phyloP scores from a whole-genome alignment of 352 stramenopile genomes.

The Phytophthora citricola region DNA sequence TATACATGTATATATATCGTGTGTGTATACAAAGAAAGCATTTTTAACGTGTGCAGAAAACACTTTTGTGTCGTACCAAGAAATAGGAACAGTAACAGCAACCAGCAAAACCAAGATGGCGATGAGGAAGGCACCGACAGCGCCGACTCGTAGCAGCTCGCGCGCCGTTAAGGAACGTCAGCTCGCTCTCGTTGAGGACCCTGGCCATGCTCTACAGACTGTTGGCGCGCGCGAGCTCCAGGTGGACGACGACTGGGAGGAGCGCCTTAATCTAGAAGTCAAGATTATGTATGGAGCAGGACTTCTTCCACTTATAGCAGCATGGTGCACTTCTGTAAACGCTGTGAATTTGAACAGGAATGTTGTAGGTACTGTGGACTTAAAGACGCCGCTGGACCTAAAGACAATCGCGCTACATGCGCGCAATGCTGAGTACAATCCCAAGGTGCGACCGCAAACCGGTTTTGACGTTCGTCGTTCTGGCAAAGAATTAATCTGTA shows the following conservation, averaged over 20 bases:
- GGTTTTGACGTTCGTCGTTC: background rate
- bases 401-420: conserved; percentile 97
- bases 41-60: too few species aligned
- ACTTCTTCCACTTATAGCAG: too few species aligned
- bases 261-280: conserved; percentile 79
- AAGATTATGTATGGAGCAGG: conserved; percentile 72
- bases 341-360: conserved; percentile 70
- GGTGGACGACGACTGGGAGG: conserved; percentile 82
- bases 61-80: too few species aligned
- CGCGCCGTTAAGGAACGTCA: conserved; percentile 78
- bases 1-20: too few species aligned
- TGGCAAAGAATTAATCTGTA: too few species aligned
- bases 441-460: conserved; percentile 73
- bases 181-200: conserved; percentile 65
- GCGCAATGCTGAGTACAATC: conserved; percentile 99
- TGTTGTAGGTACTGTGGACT: conserved; percentile 95
- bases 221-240: conserved; percentile 65
- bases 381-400: conserved; percentile 95
- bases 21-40: too few species aligned
- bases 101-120: conserved; percentile 4
- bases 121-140: conserved; percentile 23
- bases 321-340: too few species aligned
- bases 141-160: conserved; percentile 38
- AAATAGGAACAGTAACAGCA: too few species aligned
- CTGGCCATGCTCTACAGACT: conserved; percentile 46